Evolutionary conservation across 2,329 filamentous ascomycete genomes (phyloP), one percentile per base, ranked within the genome.

Genomic region (Phaeoacremonium minimum): DNA sequence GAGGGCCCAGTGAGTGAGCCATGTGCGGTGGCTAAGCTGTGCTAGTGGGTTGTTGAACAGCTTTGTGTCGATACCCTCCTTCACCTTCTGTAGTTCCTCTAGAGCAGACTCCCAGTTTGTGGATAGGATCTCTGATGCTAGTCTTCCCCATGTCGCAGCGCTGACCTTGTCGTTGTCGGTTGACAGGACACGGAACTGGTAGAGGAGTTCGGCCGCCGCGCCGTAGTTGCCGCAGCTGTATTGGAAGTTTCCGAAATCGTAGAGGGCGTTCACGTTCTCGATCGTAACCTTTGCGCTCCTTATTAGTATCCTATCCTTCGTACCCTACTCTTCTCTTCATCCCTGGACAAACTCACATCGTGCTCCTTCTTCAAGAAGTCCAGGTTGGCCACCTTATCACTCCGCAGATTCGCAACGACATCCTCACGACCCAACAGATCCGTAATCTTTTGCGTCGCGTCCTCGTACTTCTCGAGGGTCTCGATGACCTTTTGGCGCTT

Each of bases 361-460:
- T 98, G 91, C 56, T 93, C 85, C 67, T 95, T 93, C 76, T 97
- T 95, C 48, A 98, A 70, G 63, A 91, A 98, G 63, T 91, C 88
- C 83, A 98, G 84, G 74, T 98, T 98, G 68, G 91, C 90, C 59
- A 90, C 87, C 77, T 98, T 98, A 76, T 98, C 93, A 62, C 86
- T 93, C 52, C 93, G 77, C 57, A 98, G 75, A 59, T 91, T 90
- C 49, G 82, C 85, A 48, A 97, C 85, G 30, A 98, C 93, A 48
- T 88, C 87, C 57, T 95, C 87, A 57, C 93, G 83, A 43, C 83
- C 85, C 54, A 98, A 69, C 42, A 98, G 74, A 56, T 88, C 85
- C 46, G 83, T 84, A 53, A 98, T 90, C 73, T 90, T 91, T 66
- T 78, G 80, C 46, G 87, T 95, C 60, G 90, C 86, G 58, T 93